Percentiles rank a stretch among this genome's conserved stretches.
phyloP scores from a whole-genome alignment of 371 early-diverging fungal genomes.

The Mucor mucedo region DNA sequence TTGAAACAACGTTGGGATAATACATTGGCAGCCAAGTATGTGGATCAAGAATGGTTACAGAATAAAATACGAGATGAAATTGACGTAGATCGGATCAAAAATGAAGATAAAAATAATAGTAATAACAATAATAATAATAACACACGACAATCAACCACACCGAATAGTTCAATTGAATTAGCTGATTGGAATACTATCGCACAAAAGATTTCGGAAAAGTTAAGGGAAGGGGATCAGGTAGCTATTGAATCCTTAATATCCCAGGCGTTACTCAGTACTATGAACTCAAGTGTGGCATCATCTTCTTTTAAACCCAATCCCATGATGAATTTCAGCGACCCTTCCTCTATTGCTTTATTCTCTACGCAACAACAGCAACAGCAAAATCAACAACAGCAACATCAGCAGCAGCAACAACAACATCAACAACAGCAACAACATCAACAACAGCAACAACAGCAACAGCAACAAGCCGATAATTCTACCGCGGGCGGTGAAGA shows the following conservation, averaged over 20 bases:
- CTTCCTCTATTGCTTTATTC: conserved; percentile 39
- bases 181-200: conserved; percentile 42
- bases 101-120: neutral
- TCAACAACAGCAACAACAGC: too few species aligned
- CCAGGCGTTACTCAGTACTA: conserved; percentile 35
- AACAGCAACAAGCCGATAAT: neutral
- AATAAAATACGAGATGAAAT: conserved; percentile 36
- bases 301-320: conserved; percentile 1
- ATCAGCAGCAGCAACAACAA: neutral
- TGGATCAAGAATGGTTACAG: conserved; percentile 48
- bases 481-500: conserved; percentile 20
- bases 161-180: conserved; percentile 16
- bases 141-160: neutral
- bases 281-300: neutral
- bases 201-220: conserved; percentile 48
- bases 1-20: conserved; percentile 56
- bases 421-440: too few species aligned
- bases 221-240: conserved; percentile 44
- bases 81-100: neutral
- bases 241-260: conserved; percentile 47
- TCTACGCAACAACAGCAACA: conserved; percentile 26
- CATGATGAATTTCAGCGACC: conserved; percentile 43
- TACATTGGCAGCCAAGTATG: conserved; percentile 46
- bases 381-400: conserved; percentile 11
- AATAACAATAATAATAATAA: neutral